Base-by-base conservation (phyloP, 2,329 filamentous ascomycete species). In the Alternaria sp. region DNA sequence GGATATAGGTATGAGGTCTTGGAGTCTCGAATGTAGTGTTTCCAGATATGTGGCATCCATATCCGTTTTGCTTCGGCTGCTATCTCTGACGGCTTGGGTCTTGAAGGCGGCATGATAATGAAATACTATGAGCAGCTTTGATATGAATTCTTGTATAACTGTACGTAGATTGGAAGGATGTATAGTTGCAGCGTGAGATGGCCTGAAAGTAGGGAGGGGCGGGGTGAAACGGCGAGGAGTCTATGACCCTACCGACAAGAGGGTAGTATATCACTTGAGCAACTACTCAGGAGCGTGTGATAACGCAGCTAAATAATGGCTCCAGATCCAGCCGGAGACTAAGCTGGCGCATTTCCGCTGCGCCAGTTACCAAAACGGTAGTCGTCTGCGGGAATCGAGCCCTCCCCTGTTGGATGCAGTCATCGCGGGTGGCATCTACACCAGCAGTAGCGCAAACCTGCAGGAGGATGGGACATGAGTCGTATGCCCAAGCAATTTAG, bases 51-150 rank as follows among this genome's bases (percentile, higher is more conserved):
- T 16, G 90, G 90, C 65, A 92, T 89, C 73, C 89, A 91, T 60
- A 85, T 85, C 69, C 84, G 85, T 78, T 92, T 92, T n/a, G 89
- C 90, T 74, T 92, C 90, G 27, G 87, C 86, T 56, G 90, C 90
- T 55, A 93, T 87, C 66, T 92, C 90, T 41, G 89, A 87, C 12
- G 88, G 86, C 78, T 88, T 90, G 46, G 85, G 85, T 78, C 85
- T 88, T 56, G 85, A 82, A 50, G 84, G 82, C 55, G 86, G 85
- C 87, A 89, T 89, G 58, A 12, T 63, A 36, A 52, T 54, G 25
- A 32, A 43, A 50, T 18, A 25, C 30, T 58, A 49, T 12, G 63
- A 38, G 18, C 27, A 54, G 43, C 48, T 55, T 56, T 36, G 59
- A 32, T 49, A 45, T 62, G 22, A 46, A 46, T 49, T 36, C 11